Percentiles rank a stretch among this genome's conserved stretches.
Conservation (phyloP, 1,284 basidiomycete species). For the Uromyces viciae-fabae region DNA sequence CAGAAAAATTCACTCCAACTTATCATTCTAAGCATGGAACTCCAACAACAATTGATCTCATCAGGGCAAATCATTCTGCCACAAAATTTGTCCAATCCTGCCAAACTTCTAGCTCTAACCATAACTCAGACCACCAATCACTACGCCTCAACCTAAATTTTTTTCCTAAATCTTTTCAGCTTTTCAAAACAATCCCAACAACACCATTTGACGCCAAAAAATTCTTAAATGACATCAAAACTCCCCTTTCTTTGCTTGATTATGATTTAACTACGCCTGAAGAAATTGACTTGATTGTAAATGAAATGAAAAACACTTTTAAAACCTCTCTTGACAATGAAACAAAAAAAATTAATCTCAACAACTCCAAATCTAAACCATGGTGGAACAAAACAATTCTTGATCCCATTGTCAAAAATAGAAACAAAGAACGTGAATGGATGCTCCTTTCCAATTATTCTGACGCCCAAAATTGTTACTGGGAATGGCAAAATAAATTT, state of each 20-base stretch:
- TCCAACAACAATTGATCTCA: slow-evolving; percentile 1
- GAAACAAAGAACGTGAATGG: neutral
- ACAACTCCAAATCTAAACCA: neutral
- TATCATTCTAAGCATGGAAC: neutral
- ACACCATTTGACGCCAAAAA: neutral
- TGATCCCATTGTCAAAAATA: neutral
- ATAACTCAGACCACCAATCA: slow-evolving; percentile 1
- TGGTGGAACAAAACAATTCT: slow-evolving; percentile 6
- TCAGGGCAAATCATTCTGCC: neutral
- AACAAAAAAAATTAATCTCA: neutral
- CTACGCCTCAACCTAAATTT: neutral
- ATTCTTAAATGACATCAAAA: neutral
- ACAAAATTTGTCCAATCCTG: neutral
- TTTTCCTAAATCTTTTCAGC: neutral
- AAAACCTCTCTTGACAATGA: neutral
- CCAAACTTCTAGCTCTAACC: neutral
- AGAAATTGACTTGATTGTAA: neutral
- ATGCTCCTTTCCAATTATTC: neutral
- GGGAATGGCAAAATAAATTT: neutral
- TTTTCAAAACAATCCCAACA: neutral
- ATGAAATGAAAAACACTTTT: neutral
- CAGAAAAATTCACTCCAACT: neutral
- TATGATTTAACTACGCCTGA: neutral
- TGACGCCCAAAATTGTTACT: neutral
- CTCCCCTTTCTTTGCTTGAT: too few species aligned